Conservation (phyloP, 345 rosid species). For the Tarenaya hassleriana region DNA sequence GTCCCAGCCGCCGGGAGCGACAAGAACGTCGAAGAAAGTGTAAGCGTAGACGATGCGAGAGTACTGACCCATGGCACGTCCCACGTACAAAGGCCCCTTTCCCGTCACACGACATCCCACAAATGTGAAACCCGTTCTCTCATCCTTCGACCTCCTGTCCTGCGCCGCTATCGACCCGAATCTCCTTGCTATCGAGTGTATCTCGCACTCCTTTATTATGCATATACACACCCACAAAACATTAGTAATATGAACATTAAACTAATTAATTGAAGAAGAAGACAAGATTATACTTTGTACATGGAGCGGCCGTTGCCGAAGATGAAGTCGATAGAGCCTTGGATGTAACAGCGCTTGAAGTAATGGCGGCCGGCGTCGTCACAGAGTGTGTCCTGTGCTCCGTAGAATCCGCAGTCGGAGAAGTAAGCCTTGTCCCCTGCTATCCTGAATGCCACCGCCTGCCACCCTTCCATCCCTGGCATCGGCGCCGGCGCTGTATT, state of each 20-base stretch:
- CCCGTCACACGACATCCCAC: conserved; percentile 74
- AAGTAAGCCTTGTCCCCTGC: conserved; percentile 92
- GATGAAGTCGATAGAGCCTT: conserved; percentile 91
- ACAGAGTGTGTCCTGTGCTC: conserved; percentile 91
- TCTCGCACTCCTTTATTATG: conserved; percentile 67
- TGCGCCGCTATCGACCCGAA: conserved; percentile 97
- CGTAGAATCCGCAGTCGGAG: conserved; percentile 83
- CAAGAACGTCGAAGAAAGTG: conserved; percentile 77
- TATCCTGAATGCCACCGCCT: conserved; percentile 86
- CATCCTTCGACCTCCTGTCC: conserved; percentile 63
- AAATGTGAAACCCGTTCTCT: conserved; percentile 89
- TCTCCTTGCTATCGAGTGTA: conserved; percentile 83
- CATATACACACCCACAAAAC: background rate
- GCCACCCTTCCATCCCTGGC: conserved; percentile 96
- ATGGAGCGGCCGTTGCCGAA: conserved; percentile 93
- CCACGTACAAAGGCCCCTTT: conserved; percentile 71
- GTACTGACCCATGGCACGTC: conserved; percentile 97
- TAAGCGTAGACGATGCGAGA: conserved; percentile 82
- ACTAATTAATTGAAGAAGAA: background rate
- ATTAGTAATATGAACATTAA: no score
- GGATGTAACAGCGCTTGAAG: conserved; percentile 86
- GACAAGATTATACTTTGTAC: conserved; percentile 46
- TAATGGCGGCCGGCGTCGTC: conserved; percentile 94
- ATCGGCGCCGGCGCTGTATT: conserved; percentile 93
- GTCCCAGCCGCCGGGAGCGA: conserved; percentile 98